Base-by-base conservation (phyloP, 2,329 filamentous ascomycete species). In the Calonectria pseudoturangicola region DNA sequence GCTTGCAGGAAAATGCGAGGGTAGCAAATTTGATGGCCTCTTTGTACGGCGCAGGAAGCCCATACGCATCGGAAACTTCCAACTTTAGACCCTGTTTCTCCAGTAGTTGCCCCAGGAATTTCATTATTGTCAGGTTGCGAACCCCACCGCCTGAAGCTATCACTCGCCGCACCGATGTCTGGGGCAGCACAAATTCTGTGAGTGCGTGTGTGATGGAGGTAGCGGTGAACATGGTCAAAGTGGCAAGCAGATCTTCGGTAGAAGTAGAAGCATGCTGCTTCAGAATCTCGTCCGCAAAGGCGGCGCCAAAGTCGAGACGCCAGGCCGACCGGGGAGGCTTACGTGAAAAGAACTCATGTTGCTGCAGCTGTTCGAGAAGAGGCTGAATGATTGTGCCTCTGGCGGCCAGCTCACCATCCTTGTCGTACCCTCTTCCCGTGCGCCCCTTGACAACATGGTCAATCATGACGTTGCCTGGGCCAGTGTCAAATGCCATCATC, bases 401-500 rank as follows among this genome's bases (percentile, higher is more conserved):
- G 27, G 78, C 75, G 1, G 80, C 80, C 7, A 81, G 66, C 64
- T 75, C 74, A 47, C 80, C 80, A 47, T 80, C 78, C 51, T 79
- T 76, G 70, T 82, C 80, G 65, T 80, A 81, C 4, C 65, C 67
- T 4, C 41, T 30, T 12, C 77, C 74, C 1, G 76, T 77, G 25
- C 80, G 77, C 2, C 70, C 78, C 69, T 79, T 79, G 66, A 75
- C 75, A 15, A 82, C 75, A 66, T 82, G 80, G 66, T 81, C 80
- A 47, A 82, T 76, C 75, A 81, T 81, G 65, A 82, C 80, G 54
- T 82, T 82, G 39, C 72, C 79, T 51, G 68, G 80, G 64, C 79
- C 79, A 2, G 80, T 81, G 56, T 82, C 80, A 68, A 82, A 82
- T 3, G 80, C 80, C 80, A 81, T 81, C 80, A 81, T 82, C 64